These are phyloP conservation scores for Micromonas pusilla DNA, from an alignment of 139 green algal species.

Conservation along the genomic window DNA sequence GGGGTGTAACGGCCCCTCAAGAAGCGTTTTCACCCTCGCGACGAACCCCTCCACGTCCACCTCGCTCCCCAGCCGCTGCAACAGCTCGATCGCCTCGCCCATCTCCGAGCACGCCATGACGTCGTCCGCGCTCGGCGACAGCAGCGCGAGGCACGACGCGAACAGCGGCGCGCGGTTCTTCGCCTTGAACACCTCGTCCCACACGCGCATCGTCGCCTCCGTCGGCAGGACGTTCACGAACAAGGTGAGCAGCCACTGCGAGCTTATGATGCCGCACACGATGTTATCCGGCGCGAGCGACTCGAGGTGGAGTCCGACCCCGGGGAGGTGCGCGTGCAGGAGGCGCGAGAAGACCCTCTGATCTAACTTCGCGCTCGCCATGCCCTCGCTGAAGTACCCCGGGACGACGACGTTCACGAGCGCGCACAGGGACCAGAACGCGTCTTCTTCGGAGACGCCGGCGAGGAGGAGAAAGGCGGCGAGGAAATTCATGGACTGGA, in stretches of 20 bases:
- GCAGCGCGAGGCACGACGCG: constrained; percentile 12
- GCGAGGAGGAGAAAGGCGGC: constrained; percentile 47
- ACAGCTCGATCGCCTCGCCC: constrained; percentile 21
- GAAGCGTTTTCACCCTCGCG: not conserved
- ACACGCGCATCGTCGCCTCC: not conserved
- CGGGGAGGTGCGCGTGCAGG: constrained; percentile 3
- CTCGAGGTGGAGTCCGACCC: constrained; percentile 17
- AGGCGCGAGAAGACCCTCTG: constrained; percentile 12
- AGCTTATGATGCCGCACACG: constrained; percentile 4
- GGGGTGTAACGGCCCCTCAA: not conserved
- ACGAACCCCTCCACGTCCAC: not conserved
- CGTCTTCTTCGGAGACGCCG: constrained; percentile 40
- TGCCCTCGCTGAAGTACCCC: constrained; percentile 23
- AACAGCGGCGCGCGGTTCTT: constrained; percentile 1
- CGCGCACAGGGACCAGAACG: constrained; percentile 35
- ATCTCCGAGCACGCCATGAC: constrained; percentile 14
- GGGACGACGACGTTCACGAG: constrained; percentile 16
- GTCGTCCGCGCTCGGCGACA: not conserved
- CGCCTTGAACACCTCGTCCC: constrained; percentile 2
- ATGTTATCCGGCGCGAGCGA: constrained; percentile 20
- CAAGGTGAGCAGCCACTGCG: constrained; percentile 19
- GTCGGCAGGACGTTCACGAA: constrained; percentile 27
- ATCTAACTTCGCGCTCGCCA: constrained; percentile 14
- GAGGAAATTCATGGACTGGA: constrained; percentile 53
- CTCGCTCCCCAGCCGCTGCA: constrained; percentile 2